Evolutionary conservation across 2,329 filamentous ascomycete genomes (phyloP).

Genomic region (Drechmeria coniospora): DNA sequence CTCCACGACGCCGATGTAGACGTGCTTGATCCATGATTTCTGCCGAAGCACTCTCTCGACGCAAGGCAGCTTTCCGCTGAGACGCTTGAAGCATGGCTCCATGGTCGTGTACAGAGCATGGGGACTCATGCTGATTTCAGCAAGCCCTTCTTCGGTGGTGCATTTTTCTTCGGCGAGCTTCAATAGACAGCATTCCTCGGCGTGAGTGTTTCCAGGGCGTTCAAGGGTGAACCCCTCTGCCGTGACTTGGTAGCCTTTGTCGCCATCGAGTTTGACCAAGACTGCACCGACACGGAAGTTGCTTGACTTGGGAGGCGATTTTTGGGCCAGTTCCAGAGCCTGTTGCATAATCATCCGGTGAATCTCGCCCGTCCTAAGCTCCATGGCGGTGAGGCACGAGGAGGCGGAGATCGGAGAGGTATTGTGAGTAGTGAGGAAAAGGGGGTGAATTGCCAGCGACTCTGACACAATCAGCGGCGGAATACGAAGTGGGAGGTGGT

Average conservation of each 20-base stretch:
- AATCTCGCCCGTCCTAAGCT: constrained; percentile 16
- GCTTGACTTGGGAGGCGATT: constrained; percentile 72
- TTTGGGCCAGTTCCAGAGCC: constrained; percentile 59
- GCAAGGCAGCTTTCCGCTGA: constrained; percentile 63
- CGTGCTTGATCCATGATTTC: constrained; percentile 48
- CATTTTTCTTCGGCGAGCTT: constrained; percentile 45
- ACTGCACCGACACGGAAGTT: constrained; percentile 94
- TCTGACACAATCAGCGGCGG: too few relatives aligned
- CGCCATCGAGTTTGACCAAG: constrained; percentile 41
- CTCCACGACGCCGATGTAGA: constrained; percentile 80
- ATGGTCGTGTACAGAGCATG: constrained; percentile 74
- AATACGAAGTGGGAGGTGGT: too few relatives aligned
- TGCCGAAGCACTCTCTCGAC: constrained; percentile 61
- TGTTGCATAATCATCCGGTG: constrained; percentile 44
- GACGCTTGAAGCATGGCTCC: constrained; percentile 63
- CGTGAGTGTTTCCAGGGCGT: constrained; percentile 83
- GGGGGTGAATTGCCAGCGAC: too few relatives aligned
- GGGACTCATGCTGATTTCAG: constrained; percentile 16
- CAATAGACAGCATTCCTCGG: constrained; percentile 79
- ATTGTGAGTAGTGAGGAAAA: too few relatives aligned
- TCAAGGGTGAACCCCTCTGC: constrained; percentile 85
- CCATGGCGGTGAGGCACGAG: constrained; percentile 7
- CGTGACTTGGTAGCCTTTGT: constrained; percentile 39
- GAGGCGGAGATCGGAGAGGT: too few relatives aligned
- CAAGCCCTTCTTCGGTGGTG: constrained; percentile 38